phyloP scores from a whole-genome alignment of 73 alveolate genomes.

The Diophrys sp. region DNA sequence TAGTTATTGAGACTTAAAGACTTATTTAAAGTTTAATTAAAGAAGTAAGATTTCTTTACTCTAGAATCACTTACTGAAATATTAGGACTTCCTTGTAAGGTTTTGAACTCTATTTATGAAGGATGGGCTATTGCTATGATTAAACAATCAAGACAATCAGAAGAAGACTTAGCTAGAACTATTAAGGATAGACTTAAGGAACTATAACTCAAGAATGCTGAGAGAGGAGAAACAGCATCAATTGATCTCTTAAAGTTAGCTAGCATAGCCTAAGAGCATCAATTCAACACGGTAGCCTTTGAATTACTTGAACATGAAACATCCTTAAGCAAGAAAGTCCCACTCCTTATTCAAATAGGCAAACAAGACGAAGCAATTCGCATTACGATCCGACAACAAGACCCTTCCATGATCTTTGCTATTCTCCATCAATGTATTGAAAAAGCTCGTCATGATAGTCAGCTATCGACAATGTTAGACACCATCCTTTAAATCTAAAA shows the following conservation, averaged over 20 bases:
- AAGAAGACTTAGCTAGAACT: background rate
- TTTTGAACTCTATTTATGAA: background rate
- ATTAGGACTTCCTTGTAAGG: background rate
- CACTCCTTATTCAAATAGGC: background rate
- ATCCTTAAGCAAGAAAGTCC: background rate
- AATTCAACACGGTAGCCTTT: background rate
- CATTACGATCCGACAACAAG: background rate
- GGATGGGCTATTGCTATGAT: background rate
- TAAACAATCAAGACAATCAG: background rate
- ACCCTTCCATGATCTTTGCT: background rate
- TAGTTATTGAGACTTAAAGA: too few relatives aligned
- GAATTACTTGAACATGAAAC: background rate
- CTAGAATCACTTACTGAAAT: background rate
- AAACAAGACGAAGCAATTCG: background rate
- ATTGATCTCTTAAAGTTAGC: background rate
- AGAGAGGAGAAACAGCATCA: background rate
- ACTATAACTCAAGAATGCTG: background rate
- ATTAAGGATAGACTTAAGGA: background rate
- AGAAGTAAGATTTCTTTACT: background rate
- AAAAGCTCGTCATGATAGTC: too few relatives aligned
- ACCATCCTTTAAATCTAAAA: too few relatives aligned
- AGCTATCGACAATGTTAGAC: too few relatives aligned
- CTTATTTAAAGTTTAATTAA: too few relatives aligned
- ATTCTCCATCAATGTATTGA: too few relatives aligned
- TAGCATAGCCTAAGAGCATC: background rate